A percentile compares a stretch with the other conserved stretches of the same genome.
Conservation (phyloP, 2,329 filamentous ascomycete species). For the Daldinia sp. region DNA sequence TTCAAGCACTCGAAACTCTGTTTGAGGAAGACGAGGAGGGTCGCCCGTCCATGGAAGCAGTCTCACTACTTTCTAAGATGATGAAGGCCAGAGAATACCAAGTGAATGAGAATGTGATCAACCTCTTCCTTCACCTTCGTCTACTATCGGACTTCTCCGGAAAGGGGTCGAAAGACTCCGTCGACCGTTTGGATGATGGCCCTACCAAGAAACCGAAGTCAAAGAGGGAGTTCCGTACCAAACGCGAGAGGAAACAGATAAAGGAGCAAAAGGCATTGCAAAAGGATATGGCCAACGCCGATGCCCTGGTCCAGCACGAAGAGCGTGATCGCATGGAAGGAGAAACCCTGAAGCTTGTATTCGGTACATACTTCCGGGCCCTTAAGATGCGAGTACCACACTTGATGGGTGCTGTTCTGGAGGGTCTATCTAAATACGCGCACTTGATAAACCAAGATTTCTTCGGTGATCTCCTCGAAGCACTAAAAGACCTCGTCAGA, state of each 20-base stretch:
- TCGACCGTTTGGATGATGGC: constrained; percentile 62
- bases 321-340: constrained; percentile 93
- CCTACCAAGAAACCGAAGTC: constrained; percentile 69
- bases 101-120: constrained; percentile 84
- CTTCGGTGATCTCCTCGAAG: constrained; percentile 95
- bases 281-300: constrained; percentile 92
- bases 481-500: constrained; percentile 88
- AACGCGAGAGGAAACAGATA: constrained; percentile 81
- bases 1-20: constrained; percentile 79
- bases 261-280: constrained; percentile 89
- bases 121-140: constrained; percentile 89
- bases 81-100: constrained; percentile 87
- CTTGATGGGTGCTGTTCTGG: constrained; percentile 96
- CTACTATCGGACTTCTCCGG: constrained; percentile 86
- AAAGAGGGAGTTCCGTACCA: constrained; percentile 87
- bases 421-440: constrained; percentile 91
- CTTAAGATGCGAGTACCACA: constrained; percentile 82
- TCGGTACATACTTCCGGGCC: constrained; percentile 93
- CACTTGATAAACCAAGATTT: constrained; percentile 99
- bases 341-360: constrained; percentile 95
- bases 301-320: constrained; percentile 90
- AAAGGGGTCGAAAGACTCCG: constrained; percentile 80
- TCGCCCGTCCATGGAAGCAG: constrained; percentile 84
- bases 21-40: constrained; percentile 92
- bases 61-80: constrained; percentile 88